Base-by-base conservation (phyloP, 176 grass and related monocot genomes). In the Raddia guianensis region DNA sequence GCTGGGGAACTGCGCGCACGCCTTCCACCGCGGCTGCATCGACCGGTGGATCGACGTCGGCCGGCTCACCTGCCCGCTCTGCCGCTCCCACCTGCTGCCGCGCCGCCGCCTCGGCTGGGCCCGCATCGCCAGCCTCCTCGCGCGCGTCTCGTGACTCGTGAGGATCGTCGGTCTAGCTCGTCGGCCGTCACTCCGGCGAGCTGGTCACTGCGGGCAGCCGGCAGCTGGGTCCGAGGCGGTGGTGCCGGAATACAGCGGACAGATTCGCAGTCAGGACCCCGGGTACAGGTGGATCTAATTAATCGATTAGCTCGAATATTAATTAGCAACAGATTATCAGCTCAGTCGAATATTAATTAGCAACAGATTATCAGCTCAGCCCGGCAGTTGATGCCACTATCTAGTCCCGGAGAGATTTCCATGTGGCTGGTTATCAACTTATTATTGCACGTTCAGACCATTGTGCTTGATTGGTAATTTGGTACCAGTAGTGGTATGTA, bases 41-140 rank as follows among this genome's bases (percentile, higher is more conserved):
- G 91, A 97, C 86, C 82, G 75, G 4, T 97, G 94, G 94, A 91
- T 97, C 69, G 91, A 97, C 16, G 69, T 87, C 16, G 86, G 89
- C 70, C 82, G 78, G 42, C 7, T 15, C 35, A 90, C 86, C 2
- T 97, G 94, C 79, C 91, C 91, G 48, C 60, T 97, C 0, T 97
- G 94, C 84, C 81, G 91, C 4, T 66, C 91, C 14, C 67, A 70
- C 66, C 75, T 97, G 5, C 72, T 91, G 61, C 86, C 89, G 20
- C 57, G 32, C 16, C 15, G 47, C 10, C 64, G 50, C 54, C 78
- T 44, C 21, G 56, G 40, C 20, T 33, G 56, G n/a, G 82, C 64
- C 63, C 40, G 81, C 3, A 50, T 93, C 73, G 68, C 76, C 34
- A 35, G 21, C 18, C 32, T 86, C 21, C 54, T 77, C 62, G 73